Evolutionary conservation across 1,284 basidiomycete species (phyloP), one percentile per base, ranked within the genome.

Genomic region (Heterobasidion occidentale): DNA sequence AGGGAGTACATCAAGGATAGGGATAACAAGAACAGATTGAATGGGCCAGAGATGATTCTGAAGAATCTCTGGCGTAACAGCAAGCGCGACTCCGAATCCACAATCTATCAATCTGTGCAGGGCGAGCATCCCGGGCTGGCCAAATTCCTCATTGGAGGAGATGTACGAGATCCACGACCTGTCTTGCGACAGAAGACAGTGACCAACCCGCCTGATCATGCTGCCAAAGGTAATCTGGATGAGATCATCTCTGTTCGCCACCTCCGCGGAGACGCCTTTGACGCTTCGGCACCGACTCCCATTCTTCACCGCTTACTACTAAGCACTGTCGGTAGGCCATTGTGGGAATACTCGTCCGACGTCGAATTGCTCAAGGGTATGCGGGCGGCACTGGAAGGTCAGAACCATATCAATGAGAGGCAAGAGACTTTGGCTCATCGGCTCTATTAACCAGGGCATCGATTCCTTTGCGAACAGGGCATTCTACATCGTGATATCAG

Each of bases 31-130:
- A 42, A 42, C 12, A 42, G 38, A 42, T 17, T 52, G 6, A 9
- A 7, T 9, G 57, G 54, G 33, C n/a, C 14, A 15, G 36, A 51
- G 7, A 52, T 58, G 46, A 48, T 63, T 11, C 7, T 64, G 54
- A 64, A 63, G 55, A 53, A 50, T 20, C 44, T 58, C 9, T 64
- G 63, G 63, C 54, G 62, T 7, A 53, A 34, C 19, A 51, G 48
- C n/a, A 20, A 45, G 9, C 56, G 57, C 8, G 9, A 35, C 36
- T 17, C 54, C 7, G 63, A 63, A 46, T 54, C 63, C 8, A 12
- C 8, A 0, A 55, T 63, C 36, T 60, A 63, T 35, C 36, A 34
- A n/a, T 12, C 36, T 12, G 36, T 55, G 17, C 9, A 38, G 38
- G 50, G 50, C 9, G 14, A 12, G 17, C 35, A 47, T 36, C 44